Evolutionary conservation across 176 grass and related monocot species (phyloP), one percentile per base, ranked within the genome.

Genomic region (Avena insularis): DNA sequence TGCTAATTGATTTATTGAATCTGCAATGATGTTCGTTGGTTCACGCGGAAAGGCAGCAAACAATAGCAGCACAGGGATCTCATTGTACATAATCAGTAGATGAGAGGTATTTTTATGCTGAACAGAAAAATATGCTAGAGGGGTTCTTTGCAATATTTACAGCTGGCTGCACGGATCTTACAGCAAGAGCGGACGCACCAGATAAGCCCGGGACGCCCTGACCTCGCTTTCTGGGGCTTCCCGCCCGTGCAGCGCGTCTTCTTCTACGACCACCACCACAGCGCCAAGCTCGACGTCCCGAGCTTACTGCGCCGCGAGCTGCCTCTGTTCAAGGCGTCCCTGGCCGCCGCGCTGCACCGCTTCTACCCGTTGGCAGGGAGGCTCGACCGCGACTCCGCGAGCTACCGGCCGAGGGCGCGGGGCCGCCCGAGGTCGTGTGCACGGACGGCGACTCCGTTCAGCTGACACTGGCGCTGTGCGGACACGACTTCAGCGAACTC

Each of bases 191-290:
- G 1, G 29, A 29, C 29, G 1, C 29, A 29, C 29, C 29, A 1
- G 29, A 29, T 29, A 29, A 29, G 29, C 29, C 29, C 1, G 29
- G 29, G 1, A 29, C 1, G 29, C 29, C 29, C 29, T n/a, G 16
- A 95, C 73, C 82, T 92, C 68, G 91, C 79, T 1, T 98, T 94
- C 89, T 93, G 89, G 85, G 85, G 69, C 66, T 90, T 93, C 5
- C 91, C 91, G 0, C 95, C 93, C 11, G 92, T 98, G 65, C 93
- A 95, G 66, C 87, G 89, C n/a, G 65, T 95, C 54, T 89, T 98
- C 86, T 95, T 95, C 84, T 98, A 93, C 85, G 82, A 21, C 57
- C 2, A 21, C 19, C 2, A 21, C 57, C 57, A 56, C 75, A 82
- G 73, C 7, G 35, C 89, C 21, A 78, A 85, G 25, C 65, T 75